Base-by-base conservation (phyloP, 306 rosid genomes). In the Hippophae rhamnoides region DNA sequence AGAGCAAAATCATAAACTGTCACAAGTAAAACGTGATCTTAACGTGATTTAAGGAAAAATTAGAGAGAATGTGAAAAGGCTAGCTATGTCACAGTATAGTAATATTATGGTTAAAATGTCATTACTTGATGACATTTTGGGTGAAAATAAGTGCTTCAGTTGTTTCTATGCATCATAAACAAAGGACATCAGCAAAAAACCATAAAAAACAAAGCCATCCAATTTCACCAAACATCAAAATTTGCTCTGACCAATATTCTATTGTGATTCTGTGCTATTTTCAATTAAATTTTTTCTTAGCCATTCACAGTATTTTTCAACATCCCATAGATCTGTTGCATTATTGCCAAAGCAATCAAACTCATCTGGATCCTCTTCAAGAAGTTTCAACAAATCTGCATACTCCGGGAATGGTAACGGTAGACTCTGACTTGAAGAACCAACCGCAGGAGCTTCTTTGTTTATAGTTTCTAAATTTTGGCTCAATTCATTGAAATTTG, bases 281-380 rank as follows among this genome's bases (percentile, higher is more conserved):
- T 6, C 62, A 23, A 10, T 0, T 7, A 66, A 13, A 54, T 51
- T 10, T 11, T 57, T 26, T 51, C 18, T 27, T 52, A 72, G 47
- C 73, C 64, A 46, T 54, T 58, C 58, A 10, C 13, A 43, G 23
- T 26, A 27, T 38, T 27, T 56, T 40, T 66, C 65, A 56, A 72
- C 25, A 13, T 69, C 63, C 26, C 18, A 54, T 5, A 63, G 47
- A 65, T 55, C 38, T n/a, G 57, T 9, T 57, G 51, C 67, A 31
- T 51, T 25, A 31, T 51, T 25, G 13, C 41, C 51, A 64, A 31
- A 47, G 53, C 23, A 42, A 9, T 69, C 48, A 41, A 13, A 52
- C 10, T 44, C 57, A 8, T 60, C 73, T 4, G 9, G 65, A 47
- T 78, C 72, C 50, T 68, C 82, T 60, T 69, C 74, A 26, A 73